Conservation (phyloP, 2,329 filamentous ascomycete species). For the Pyricularia pennisetigena region DNA sequence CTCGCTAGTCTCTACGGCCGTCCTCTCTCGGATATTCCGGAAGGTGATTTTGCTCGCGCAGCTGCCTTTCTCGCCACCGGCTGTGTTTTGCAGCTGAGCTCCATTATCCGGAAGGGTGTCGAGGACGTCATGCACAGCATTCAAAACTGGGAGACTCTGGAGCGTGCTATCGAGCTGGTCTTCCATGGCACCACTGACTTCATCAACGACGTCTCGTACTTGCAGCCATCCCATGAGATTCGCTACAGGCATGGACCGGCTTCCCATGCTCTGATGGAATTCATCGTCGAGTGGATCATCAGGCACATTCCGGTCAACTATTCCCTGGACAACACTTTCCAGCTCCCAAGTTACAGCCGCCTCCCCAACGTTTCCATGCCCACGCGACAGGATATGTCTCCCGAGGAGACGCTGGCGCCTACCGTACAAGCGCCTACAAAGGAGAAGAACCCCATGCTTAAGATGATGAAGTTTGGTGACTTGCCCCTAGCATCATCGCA, state of each 20-base stretch:
- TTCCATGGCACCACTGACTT: constrained; percentile 17
- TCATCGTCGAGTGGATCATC: constrained; percentile 48
- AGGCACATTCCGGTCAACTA: constrained; percentile 50
- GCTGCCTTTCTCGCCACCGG: constrained; percentile 1
- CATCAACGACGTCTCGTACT: constrained; percentile 15
- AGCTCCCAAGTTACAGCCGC: constrained; percentile 28
- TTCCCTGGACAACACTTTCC: constrained; percentile 38
- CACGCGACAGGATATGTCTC: background rate
- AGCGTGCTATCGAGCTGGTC: constrained; percentile 10
- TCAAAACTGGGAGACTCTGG: constrained; percentile 10
- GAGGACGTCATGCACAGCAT: constrained; percentile 9
- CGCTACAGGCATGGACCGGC: constrained; percentile 44
- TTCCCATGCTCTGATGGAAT: constrained; percentile 42
- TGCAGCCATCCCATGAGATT: constrained; percentile 14
- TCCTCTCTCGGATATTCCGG: constrained; percentile 4
- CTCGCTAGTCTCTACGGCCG: constrained; percentile 13
- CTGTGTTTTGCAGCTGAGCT: background rate
- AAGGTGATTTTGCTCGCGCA: background rate
- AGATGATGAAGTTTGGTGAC: constrained; percentile 61
- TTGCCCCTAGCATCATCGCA: constrained; percentile 26
- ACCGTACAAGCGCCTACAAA: background rate
- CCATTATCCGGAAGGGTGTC: background rate
- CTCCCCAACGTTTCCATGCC: constrained; percentile 20
- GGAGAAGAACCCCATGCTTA: constrained; percentile 2
- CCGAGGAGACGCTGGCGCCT: background rate